These are phyloP conservation scores for Tricholoma sp. DNA, from an alignment of 768 basidiomycete species.

Conservation along the genomic window DNA sequence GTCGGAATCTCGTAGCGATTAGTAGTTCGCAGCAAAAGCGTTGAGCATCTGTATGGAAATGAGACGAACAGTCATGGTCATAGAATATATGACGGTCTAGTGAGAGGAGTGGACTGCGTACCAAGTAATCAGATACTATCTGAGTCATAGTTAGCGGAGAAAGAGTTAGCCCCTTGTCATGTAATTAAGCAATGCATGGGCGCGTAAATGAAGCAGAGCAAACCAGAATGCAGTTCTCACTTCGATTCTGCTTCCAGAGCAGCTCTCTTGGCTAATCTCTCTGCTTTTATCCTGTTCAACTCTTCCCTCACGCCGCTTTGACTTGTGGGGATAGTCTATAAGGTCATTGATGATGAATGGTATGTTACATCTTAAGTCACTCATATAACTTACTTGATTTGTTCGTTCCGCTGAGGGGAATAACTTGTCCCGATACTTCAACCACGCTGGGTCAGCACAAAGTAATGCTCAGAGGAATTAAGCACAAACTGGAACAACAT, in stretches of 20 bases:
- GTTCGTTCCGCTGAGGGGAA: constrained; percentile 61
- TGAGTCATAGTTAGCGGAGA: no score
- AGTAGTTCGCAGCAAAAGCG: no score
- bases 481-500: constrained; percentile 65
- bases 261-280: constrained; percentile 43
- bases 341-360: background rate
- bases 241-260: constrained; percentile 35
- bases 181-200: no score
- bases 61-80: no score
- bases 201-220: no score
- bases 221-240: background rate
- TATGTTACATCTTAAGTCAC: constrained; percentile 1
- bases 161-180: no score
- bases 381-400: constrained; percentile 33
- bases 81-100: no score
- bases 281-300: constrained; percentile 65
- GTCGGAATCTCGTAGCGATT: no score
- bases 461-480: background rate
- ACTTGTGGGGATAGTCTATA: constrained; percentile 60
- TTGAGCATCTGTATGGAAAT: no score
- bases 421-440: constrained; percentile 66
- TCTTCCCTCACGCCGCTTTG: constrained; percentile 63
- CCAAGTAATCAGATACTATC: no score
- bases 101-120: no score
- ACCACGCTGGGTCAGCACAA: background rate